Percentiles rank a stretch among this genome's conserved stretches.
These are phyloP conservation scores for Hypoxylon rickii DNA, from an alignment of 495 filamentous ascomycete species.

Conservation along the genomic window DNA sequence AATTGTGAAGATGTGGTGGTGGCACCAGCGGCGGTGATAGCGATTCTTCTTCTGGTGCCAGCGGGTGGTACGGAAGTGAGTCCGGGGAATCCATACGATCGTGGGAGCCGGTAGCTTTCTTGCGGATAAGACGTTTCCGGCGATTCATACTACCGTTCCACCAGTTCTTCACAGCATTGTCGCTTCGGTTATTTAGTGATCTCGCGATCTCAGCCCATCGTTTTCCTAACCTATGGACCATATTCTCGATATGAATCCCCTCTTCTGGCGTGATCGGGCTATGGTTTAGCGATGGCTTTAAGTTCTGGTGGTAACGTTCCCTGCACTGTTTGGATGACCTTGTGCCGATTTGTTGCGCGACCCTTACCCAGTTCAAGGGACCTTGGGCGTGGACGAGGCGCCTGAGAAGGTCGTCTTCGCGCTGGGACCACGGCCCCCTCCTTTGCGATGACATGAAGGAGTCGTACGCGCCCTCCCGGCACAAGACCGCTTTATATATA, in stretches of 20 bases:
- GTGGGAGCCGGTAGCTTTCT: slow-evolving; percentile 19
- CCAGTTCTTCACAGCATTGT: slow-evolving; percentile 99
- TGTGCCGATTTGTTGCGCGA: slow-evolving; percentile 74
- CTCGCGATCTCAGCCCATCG: slow-evolving; percentile 96
- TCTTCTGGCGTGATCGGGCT: slow-evolving; percentile 92
- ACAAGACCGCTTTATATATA: too few relatives aligned
- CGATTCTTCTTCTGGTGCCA: too few relatives aligned
- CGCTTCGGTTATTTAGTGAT: slow-evolving; percentile 82
- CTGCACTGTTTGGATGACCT: slow-evolving; percentile 95
- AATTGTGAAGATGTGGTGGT: background rate
- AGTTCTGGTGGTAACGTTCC: slow-evolving; percentile 93
- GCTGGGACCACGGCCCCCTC: slow-evolving; percentile 86
- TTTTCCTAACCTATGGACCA: slow-evolving; percentile 84
- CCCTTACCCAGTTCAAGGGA: slow-evolving; percentile 89
- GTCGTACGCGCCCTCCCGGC: too few relatives aligned
- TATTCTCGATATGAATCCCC: slow-evolving; percentile 76
- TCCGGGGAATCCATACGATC: background rate
- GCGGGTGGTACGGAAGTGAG: background rate
- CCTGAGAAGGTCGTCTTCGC: slow-evolving; percentile 75
- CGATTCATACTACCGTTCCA: slow-evolving; percentile 97
- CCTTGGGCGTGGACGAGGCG: slow-evolving; percentile 76
- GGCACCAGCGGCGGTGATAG: too few relatives aligned
- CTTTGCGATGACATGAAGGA: slow-evolving; percentile 54
- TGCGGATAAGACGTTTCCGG: slow-evolving; percentile 48
- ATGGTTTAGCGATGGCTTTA: slow-evolving; percentile 89